Evolutionary conservation across 441 rosid species (phyloP).

Genomic region (Macaranga tanarius): DNA sequence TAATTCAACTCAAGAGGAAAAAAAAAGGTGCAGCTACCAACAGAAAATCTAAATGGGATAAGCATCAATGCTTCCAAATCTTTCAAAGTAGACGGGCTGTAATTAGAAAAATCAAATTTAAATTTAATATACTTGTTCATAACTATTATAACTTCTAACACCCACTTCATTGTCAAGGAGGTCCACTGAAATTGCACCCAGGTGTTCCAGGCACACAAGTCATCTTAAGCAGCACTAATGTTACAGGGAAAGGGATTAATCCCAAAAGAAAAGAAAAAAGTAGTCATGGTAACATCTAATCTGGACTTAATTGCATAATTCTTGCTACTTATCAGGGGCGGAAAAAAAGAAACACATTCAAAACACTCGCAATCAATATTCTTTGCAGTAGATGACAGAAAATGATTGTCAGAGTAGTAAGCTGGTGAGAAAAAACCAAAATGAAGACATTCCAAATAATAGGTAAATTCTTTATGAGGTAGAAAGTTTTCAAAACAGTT

Average conservation of each 20-base stretch:
- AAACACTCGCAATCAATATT: background rate
- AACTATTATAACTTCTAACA: background rate
- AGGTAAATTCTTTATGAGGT: background rate
- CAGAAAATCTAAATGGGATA: background rate
- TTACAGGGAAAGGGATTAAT: background rate
- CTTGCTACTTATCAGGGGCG: background rate
- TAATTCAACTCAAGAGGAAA: slow-evolving; percentile 7
- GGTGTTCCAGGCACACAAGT: background rate
- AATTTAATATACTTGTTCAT: background rate
- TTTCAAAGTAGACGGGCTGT: background rate
- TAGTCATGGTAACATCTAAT: background rate
- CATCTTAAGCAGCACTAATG: background rate
- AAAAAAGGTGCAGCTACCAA: background rate
- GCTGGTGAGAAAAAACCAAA: background rate
- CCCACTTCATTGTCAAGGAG: background rate
- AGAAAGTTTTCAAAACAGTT: background rate
- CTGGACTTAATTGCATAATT: background rate
- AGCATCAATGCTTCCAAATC: slow-evolving; percentile 8
- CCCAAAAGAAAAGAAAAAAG: background rate
- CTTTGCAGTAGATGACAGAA: background rate
- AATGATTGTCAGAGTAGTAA: background rate
- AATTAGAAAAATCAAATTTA: background rate
- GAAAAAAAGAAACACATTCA: background rate
- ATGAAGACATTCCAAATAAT: background rate
- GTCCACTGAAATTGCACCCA: background rate